Conservation (phyloP, 257 asterid species). For the Plantago ovata region DNA sequence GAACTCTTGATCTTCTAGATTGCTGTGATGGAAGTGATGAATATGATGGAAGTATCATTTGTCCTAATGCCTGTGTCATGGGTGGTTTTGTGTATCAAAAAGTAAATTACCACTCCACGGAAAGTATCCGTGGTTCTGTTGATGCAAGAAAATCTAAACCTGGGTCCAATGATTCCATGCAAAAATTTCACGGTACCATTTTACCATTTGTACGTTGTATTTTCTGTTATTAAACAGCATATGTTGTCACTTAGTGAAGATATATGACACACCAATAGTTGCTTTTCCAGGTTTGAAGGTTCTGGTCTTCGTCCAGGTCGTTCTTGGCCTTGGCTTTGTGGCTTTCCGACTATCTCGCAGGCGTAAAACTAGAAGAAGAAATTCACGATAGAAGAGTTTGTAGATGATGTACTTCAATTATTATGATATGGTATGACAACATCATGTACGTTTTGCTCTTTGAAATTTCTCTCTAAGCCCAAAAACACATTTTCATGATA, state of each 20-base stretch:
- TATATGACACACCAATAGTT: conserved; percentile 16
- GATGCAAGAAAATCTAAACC: conserved; percentile 38
- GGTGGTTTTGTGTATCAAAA: conserved; percentile 75
- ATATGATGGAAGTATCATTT: conserved; percentile 56
- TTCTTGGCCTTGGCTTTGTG: conserved; percentile 34
- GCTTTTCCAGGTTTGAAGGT: conserved; percentile 61
- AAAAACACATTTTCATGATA: background rate
- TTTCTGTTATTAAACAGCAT: background rate
- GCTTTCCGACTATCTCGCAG: conserved; percentile 32
- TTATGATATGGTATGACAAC: conserved; percentile 14
- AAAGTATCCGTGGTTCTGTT: conserved; percentile 21
- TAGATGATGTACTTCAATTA: conserved; percentile 9
- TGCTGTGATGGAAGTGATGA: conserved; percentile 99
- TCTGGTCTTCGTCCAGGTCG: conserved; percentile 49
- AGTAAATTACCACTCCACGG: conserved; percentile 26
- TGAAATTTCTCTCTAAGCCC: background rate
- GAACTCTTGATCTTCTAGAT: conserved; percentile 40
- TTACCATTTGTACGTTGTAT: conserved; percentile 3
- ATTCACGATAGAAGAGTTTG: conserved; percentile 26
- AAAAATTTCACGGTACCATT: conserved; percentile 61
- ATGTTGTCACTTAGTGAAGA: conserved; percentile 6
- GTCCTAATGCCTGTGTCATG: conserved; percentile 77
- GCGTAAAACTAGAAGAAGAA: conserved; percentile 54
- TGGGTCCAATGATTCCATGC: conserved; percentile 36
- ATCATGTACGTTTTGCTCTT: background rate